Evolutionary conservation across 208 protist species (phyloP), one percentile per base, ranked within the genome.

Genomic region (Vickermania spadyakhi): DNA sequence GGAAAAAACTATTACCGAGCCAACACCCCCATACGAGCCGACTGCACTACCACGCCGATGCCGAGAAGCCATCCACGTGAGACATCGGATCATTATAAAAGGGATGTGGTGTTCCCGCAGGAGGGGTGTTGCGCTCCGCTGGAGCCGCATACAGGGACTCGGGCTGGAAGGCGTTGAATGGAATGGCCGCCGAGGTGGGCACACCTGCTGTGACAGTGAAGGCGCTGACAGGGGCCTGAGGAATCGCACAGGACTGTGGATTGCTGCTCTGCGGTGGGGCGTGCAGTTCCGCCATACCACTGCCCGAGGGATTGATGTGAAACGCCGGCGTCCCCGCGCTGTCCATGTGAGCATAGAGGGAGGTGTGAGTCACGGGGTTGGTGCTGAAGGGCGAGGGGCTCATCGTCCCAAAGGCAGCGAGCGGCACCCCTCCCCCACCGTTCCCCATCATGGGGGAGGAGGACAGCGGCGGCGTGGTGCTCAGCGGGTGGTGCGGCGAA

Each of bases 141-240:
- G 36, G 36, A 18, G 36, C 36, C 36, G 18, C 36, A 18, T 45
- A 45, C 11, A 45, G 36, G 11, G 36, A n/a, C 36, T 45, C 36
- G 36, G 36, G 36, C 36, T 45, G 36, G 18, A 45, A 45, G 36
- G 36, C 36, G 36, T 18, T 45, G 36, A 45, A 45, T 7, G 36
- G 36, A 18, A 45, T 45, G 51, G 51, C 51, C 11, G 21, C 51
- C 5, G 5, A 28, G 41, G 41, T 21, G n/a, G 51, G 13, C 5
- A 27, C 55, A 28, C 55, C 55, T 7, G 55, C 55, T 4, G 55
- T 59, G 23, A 59, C 55, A 45, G 55, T 59, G 29, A 59, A 59
- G 4, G 23, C 55, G 26, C 18, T 29, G 55, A 27, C 29, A 18
- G 25, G 7, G 26, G 13, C 26, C 27, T 18, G 25, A 18, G 29